Base-by-base conservation (phyloP, 2,329 filamentous ascomycete species). In the Seiridium cupressi region DNA sequence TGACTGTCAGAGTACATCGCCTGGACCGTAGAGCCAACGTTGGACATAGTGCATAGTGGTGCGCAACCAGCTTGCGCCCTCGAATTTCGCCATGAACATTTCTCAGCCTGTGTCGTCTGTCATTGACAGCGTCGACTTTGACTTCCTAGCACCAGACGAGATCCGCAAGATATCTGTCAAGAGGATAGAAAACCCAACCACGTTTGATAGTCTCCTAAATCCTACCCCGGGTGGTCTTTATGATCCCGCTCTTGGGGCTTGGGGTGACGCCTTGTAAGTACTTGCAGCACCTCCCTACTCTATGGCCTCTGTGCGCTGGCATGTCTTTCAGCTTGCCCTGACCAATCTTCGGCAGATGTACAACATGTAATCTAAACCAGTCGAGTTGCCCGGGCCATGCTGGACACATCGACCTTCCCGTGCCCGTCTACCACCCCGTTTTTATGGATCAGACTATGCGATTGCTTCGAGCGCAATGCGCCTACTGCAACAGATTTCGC, bases 401-500 rank as follows among this genome's bases (percentile, higher is more conserved):
- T 61, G 96, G 95, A 57, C 95, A 99, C 72, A 96, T 99, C 73
- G 92, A 97, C 69, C 87, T 99, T 10, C 93, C 95, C 11, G 44
- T 55, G 10, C 49, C 49, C n/a, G 91, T 97, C 57, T 99, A 98
- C 74, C 94, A 99, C 75, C 92, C 94, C n/a, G 90, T 93, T 2
- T 98, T 97, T 71, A 90, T 99, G 81, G 93, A 97, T 72, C 93
- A 97, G 74, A 85, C 93, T 57, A 85, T 96, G 64, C 89, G 91
- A 49, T 81, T 99, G 51, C 83, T 99, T 26, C 88, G 93, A 67
- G 90, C 92, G 58, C 90, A 94, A 75, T 99, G 95, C 74, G 84
- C 89, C 61, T 97, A 97, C 78, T 99, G 96, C 77, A 89, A 93
- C 71, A 87, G 89, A 60, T 88, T 99, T 66, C 92, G 90, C 71